Base-by-base conservation (phyloP, 1,284 basidiomycete species). In the Ganoderma sinense region DNA sequence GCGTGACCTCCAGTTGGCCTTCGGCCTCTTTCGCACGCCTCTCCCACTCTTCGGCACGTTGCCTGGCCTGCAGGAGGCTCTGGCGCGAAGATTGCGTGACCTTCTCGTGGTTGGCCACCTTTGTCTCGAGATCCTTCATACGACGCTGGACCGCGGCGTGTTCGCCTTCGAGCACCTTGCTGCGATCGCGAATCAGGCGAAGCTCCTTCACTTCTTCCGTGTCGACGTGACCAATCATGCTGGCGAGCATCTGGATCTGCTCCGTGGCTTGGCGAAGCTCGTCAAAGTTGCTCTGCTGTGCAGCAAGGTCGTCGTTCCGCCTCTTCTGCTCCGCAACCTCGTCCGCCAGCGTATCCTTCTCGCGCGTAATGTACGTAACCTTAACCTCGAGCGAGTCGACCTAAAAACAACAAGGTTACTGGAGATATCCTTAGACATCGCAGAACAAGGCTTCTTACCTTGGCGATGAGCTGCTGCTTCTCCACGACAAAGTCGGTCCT, bases 21-120 rank as follows among this genome's bases (percentile, higher is more conserved):
- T 94, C 91, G 64, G 86, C 85, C 71, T 92, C 91, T 75, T 89
- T 90, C n/a, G 91, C 88, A 51, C 89, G 89, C 73, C 86, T 86
- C 80, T 95, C 93, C 92, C 92, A 94, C 74, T 95, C 94, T 2
- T 86, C 82, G 4, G 91, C 85, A 43, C 92, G 91, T 76, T 93
- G 91, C 73, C 94, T 91, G 33, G 91, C 89, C 72, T 92, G 90
- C 36, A 86, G 79, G 31, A 94, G 84, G 77, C 80, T 91, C 76
- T 93, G 89, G 60, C 89, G 87, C 3, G 88, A 85, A 18, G 89
- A 81, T 36, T 81, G 80, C 0, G 88, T 84, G 8, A 88, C 82
- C 68, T 88, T 88, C 66, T 94, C 92, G 73, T 82, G 87, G 73
- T 88, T 91, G 29, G 83, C 77, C 6, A 86, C 75, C 77, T 89